Percentiles rank a stretch among this genome's conserved stretches.
These are phyloP conservation scores for Aureobasidium sp. DNA, from an alignment of 2,329 filamentous ascomycete species.

Conservation along the genomic window DNA sequence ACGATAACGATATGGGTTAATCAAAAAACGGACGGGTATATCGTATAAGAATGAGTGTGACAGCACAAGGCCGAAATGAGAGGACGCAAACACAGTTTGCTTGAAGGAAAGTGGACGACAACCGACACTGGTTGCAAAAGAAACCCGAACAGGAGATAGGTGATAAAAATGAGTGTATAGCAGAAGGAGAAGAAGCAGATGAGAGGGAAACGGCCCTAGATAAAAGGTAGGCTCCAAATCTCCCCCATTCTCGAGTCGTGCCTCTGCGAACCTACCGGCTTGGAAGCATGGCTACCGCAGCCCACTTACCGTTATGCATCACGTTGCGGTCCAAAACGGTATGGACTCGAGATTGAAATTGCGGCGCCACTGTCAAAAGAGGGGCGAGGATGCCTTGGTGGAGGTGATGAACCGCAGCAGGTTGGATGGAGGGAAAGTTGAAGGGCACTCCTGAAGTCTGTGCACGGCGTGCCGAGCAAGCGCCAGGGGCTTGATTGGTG, in stretches of 20 bases:
- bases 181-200: not conserved
- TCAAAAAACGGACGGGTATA: slow-evolving; percentile 13
- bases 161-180: slow-evolving; percentile 1
- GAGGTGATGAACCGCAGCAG: slow-evolving; percentile 2
- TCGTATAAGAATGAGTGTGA: slow-evolving; percentile 26
- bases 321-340: slow-evolving; percentile 7
- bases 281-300: not conserved
- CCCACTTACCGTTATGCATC: slow-evolving; percentile 5
- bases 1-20: slow-evolving; percentile 11
- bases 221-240: slow-evolving; percentile 12
- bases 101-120: slow-evolving; percentile 12
- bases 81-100: slow-evolving; percentile 43
- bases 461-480: slow-evolving; percentile 1
- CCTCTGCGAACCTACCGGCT: slow-evolving; percentile 3
- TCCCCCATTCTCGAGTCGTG: slow-evolving; percentile 10
- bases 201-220: slow-evolving; percentile 12
- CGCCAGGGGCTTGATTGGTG: slow-evolving; percentile 11
- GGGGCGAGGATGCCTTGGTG: slow-evolving; percentile 6
- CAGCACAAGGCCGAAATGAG: slow-evolving; percentile 40
- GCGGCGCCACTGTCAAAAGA: slow-evolving; percentile 12
- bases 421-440: not conserved
- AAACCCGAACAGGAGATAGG: slow-evolving; percentile 1
- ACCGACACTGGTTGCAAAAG: slow-evolving; percentile 1
- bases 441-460: slow-evolving; percentile 1
- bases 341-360: slow-evolving; percentile 12